Base-by-base conservation (phyloP, 1,139 yeast species). In the Sugiyamaella neomexicana region DNA sequence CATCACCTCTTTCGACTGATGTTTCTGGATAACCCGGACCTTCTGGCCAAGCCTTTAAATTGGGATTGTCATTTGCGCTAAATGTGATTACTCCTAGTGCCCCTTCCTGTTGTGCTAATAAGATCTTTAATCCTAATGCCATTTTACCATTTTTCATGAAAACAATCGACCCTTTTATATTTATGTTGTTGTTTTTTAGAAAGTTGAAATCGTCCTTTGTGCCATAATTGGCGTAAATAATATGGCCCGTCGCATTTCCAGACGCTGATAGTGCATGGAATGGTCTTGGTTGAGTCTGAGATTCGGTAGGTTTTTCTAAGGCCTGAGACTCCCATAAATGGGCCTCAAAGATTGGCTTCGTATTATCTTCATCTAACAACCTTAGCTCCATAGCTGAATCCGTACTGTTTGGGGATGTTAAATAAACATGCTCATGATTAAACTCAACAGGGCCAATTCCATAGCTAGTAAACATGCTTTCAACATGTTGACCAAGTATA, bases 241-340 rank as follows among this genome's bases (percentile, higher is more conserved):
- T 55, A 1, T 70, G 75, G 0, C 84, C 86, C 29, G 77, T 77
- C 0, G 81, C 79, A 17, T 78, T 79, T 0, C 86, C 89, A 13
- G 78, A 75, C 20, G 77, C 76, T 0, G 91, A 79, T 52, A 89
- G 79, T 0, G 95, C 95, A 64, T 81, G 89, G 67, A 83, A 89
- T 27, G 91, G 68, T 40, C 58, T 59, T 6, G 70, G 70, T 57
- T 61, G 73, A 47, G 58, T 55, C 23, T 55, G 57, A 41, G 62
- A 54, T 12, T 57, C 57, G n/a, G 58, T 56, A 5, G 63, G 65
- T 16, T 62, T 56, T 36, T 62, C 58, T 46, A 59, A 55, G 13
- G 60, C 65, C 7, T 57, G 34, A 2, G 62, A 62, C 44, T 72
- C 75, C 48, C 60, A 60, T 46, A 74, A 55, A 8, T 60, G 57